Conservation (phyloP, 2,329 filamentous ascomycete species). For the Alternaria gaisen region DNA sequence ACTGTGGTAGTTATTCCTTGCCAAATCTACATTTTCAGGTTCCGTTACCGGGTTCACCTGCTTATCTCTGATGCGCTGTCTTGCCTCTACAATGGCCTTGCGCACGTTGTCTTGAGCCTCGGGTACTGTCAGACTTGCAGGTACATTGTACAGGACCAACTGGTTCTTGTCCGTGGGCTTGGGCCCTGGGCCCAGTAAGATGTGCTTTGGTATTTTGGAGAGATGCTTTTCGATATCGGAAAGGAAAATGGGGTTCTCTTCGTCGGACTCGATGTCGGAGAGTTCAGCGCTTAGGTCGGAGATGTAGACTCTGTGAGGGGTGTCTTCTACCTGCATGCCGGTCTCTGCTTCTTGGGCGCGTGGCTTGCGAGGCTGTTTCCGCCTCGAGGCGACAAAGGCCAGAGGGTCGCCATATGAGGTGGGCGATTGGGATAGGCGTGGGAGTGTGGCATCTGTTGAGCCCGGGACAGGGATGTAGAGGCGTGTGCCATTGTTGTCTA, state of each 20-base stretch:
- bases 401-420: slow-evolving; percentile 20
- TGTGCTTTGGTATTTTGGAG: slow-evolving; percentile 70
- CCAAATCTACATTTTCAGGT: slow-evolving; percentile 28
- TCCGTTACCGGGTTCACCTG: slow-evolving; percentile 55
- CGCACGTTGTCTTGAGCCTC: slow-evolving; percentile 77
- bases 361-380: slow-evolving; percentile 24
- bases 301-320: slow-evolving; percentile 88
- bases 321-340: slow-evolving; percentile 85
- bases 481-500: slow-evolving; percentile 72
- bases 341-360: slow-evolving; percentile 53
- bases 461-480: slow-evolving; percentile 69
- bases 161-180: slow-evolving; percentile 61
- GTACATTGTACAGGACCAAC: slow-evolving; percentile 84
- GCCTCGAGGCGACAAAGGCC: slow-evolving; percentile 20
- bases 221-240: slow-evolving; percentile 87
- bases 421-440: slow-evolving; percentile 15
- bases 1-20: neutral
- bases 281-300: slow-evolving; percentile 90
- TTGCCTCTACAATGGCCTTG: slow-evolving; percentile 82
- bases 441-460: slow-evolving; percentile 40
- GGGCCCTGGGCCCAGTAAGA: slow-evolving; percentile 65
- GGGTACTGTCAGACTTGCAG: slow-evolving; percentile 77
- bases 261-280: slow-evolving; percentile 70
- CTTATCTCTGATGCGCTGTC: slow-evolving; percentile 71
- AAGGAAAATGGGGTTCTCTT: slow-evolving; percentile 76